A percentile compares a stretch with the other conserved stretches of the same genome.
Conservation (phyloP, 345 rosid genomes). For the Pistacia integerrima region DNA sequence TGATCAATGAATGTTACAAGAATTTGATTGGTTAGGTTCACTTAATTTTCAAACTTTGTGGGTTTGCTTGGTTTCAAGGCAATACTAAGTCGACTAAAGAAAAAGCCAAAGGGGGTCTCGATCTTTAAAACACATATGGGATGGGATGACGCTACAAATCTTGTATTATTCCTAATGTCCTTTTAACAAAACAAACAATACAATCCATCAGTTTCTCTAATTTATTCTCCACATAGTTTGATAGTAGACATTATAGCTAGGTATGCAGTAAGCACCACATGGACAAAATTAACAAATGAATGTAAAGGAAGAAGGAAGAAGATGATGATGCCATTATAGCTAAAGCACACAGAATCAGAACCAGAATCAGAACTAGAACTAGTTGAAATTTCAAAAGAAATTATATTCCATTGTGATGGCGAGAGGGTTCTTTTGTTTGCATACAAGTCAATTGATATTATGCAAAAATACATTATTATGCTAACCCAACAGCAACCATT, state of each 20-base stretch:
- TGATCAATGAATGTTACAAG: neutral
- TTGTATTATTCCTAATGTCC: neutral
- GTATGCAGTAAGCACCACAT: neutral
- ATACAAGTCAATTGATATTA: neutral
- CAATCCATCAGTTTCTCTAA: no score
- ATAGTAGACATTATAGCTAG: no score
- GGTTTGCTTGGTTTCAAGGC: slow-evolving; percentile 2
- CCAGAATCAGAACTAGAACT: no score
- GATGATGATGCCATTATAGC: neutral
- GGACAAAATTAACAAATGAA: slow-evolving; percentile 1
- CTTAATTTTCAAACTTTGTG: neutral
- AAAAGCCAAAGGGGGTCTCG: slow-evolving; percentile 9
- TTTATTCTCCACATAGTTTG: no score
- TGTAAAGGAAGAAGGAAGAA: neutral
- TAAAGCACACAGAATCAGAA: neutral
- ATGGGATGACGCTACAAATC: neutral
- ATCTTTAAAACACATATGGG: neutral
- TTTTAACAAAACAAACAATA: slow-evolving; percentile 1
- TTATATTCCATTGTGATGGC: neutral
- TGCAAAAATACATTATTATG: neutral
- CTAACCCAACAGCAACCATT: slow-evolving; percentile 12
- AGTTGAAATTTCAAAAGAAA: neutral
- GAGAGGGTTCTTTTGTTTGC: slow-evolving; percentile 13
- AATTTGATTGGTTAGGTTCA: slow-evolving; percentile 8
- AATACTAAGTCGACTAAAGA: neutral